Percentiles rank a stretch among this genome's conserved stretches.
These are phyloP conservation scores for Isatis tinctoria DNA, from an alignment of 345 rosid genomes.

Conservation along the genomic window DNA sequence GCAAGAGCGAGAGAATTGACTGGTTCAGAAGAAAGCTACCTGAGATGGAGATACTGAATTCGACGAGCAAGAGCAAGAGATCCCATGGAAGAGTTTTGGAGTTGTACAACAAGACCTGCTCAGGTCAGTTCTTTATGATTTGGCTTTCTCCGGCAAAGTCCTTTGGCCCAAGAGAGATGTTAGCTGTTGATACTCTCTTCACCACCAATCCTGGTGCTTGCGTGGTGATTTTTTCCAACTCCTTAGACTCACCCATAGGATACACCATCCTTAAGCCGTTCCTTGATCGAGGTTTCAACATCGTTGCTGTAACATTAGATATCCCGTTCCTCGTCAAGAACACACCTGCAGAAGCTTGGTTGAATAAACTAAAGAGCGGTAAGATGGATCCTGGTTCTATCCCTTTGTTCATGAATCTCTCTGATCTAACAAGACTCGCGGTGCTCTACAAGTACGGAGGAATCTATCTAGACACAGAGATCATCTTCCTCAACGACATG, in stretches of 20 bases:
- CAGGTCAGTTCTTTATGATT: constrained; percentile 59
- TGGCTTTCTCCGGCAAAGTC: constrained; percentile 61
- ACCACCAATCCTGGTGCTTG: constrained; percentile 51
- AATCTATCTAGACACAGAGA: constrained; percentile 67
- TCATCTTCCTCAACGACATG: constrained; percentile 52
- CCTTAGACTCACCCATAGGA: constrained; percentile 50
- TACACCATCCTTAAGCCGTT: constrained; percentile 50
- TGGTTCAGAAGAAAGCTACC: constrained; percentile 55
- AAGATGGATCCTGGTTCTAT: constrained; percentile 62
- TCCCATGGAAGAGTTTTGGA: constrained; percentile 43
- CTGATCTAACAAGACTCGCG: constrained; percentile 64
- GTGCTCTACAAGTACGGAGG: constrained; percentile 74
- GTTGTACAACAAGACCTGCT: constrained; percentile 42
- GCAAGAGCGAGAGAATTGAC: constrained; percentile 45
- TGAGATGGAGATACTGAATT: constrained; percentile 17
- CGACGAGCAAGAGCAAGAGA: constrained; percentile 35
- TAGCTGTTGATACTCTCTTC: constrained; percentile 56
- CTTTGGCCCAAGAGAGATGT: constrained; percentile 55
- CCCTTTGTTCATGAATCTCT: constrained; percentile 56
- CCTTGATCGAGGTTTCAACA: constrained; percentile 44
- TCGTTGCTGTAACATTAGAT: constrained; percentile 48
- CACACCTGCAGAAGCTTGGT: constrained; percentile 69
- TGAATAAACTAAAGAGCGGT: constrained; percentile 48
- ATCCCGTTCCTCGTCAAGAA: constrained; percentile 45
- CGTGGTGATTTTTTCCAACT: constrained; percentile 51